Conservation (phyloP, 2,329 filamentous ascomycete species). For the Ophiostoma perfectum region DNA sequence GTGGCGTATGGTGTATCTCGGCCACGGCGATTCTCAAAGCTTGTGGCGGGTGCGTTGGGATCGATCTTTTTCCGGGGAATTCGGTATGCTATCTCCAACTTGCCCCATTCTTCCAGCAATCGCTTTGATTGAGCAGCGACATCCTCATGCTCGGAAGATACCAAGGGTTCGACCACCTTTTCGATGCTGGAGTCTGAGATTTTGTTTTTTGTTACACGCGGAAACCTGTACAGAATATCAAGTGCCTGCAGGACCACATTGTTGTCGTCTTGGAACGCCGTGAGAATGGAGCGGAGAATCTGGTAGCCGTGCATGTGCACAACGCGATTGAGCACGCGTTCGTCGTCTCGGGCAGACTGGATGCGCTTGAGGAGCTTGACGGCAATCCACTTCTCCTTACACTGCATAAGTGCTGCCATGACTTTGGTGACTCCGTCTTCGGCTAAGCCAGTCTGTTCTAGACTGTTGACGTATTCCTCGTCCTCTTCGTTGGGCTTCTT, state of each 20-base stretch:
- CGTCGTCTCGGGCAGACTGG: constrained; percentile 70
- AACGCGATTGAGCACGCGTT: constrained; percentile 78
- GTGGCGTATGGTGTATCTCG: constrained; percentile 43
- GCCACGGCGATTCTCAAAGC: constrained; percentile 57
- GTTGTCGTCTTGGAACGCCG: constrained; percentile 79
- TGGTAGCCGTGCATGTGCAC: constrained; percentile 97
- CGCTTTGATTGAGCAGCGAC: constrained; percentile 66
- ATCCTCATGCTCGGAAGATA: constrained; percentile 62
- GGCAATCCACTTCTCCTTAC: constrained; percentile 98
- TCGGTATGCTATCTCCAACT: constrained; percentile 82
- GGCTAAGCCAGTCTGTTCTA: constrained; percentile 71
- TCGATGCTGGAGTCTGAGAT: constrained; percentile 96
- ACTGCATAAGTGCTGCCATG: constrained; percentile 94
- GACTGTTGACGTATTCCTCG: constrained; percentile 89
- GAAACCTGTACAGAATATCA: constrained; percentile 81
- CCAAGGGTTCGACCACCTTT: constrained; percentile 65
- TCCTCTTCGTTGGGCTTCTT: constrained; percentile 90
- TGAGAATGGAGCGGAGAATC: constrained; percentile 81
- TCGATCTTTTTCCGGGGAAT: constrained; percentile 88
- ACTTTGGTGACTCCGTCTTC: constrained; percentile 85
- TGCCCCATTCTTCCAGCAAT: constrained; percentile 79
- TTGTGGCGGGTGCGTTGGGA: constrained; percentile 51
- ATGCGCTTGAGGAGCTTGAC: constrained; percentile 90
- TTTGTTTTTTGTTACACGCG: constrained; percentile 90
- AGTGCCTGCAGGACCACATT: constrained; percentile 87